phyloP scores from a whole-genome alignment of 1,139 yeast genomes.

The Hyphopichia pseudoburtonii region DNA sequence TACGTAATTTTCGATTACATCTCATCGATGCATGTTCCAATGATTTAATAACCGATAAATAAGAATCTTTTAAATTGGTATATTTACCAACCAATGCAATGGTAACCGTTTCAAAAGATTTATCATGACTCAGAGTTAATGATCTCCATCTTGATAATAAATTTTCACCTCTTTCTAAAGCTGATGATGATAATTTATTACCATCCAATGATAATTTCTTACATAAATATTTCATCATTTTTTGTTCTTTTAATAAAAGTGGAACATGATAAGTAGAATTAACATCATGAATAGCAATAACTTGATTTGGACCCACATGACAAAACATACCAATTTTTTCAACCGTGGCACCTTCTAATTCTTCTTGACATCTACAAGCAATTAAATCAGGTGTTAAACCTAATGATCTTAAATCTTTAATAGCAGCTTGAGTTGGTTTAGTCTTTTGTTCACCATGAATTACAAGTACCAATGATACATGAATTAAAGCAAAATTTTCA shows the following conservation, averaged over 20 bases:
- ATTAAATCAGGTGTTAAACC: constrained; percentile 96
- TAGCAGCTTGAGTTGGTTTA: constrained; percentile 98
- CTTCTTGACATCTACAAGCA: constrained; percentile 94
- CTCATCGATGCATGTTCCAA: constrained; percentile 94
- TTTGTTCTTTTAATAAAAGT: constrained; percentile 81
- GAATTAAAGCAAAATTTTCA: constrained; percentile 93
- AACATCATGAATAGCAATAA: constrained; percentile 94
- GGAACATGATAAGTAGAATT: constrained; percentile 98
- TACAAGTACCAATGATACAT: constrained; percentile 95
- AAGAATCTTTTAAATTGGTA: constrained; percentile 92
- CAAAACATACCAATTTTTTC: constrained; percentile 98
- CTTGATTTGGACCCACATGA: constrained; percentile 97
- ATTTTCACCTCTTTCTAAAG: constrained; percentile 61
- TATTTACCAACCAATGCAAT: constrained; percentile 97
- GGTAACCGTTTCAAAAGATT: constrained; percentile 80
- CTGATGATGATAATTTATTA: constrained; percentile 52
- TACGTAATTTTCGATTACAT: constrained; percentile 77
- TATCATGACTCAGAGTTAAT: constrained; percentile 75
- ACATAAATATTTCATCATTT: constrained; percentile 71
- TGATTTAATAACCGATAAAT: constrained; percentile 90
- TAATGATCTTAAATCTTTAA: constrained; percentile 90
- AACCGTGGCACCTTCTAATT: constrained; percentile 77
- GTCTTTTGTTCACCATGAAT: constrained; percentile 99
- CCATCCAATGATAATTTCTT: constrained; percentile 64
- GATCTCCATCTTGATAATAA: constrained; percentile 78